Percentiles rank a stretch among this genome's conserved stretches.
Conservation (phyloP, 2,329 filamentous ascomycete genomes). For the Incumbomyces delicatus region DNA sequence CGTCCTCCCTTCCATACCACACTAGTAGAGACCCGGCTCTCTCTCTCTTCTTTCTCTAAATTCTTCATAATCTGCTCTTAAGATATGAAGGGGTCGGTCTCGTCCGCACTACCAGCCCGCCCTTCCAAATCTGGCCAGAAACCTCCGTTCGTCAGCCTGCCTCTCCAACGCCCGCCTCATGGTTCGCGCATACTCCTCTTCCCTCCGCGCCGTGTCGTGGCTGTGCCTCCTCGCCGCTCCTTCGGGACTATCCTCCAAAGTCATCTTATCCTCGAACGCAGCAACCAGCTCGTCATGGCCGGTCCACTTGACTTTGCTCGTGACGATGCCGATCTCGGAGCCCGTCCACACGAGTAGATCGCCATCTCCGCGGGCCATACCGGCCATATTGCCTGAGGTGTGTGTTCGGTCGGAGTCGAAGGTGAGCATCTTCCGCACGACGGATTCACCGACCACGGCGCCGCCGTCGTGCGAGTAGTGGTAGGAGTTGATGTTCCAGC, state of each 20-base stretch:
- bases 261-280: constrained; percentile 30
- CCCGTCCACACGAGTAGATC: constrained; percentile 82
- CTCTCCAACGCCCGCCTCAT: constrained; percentile 67
- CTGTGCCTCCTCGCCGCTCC: constrained; percentile 21
- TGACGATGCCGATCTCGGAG: constrained; percentile 61
- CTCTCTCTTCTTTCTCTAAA: no score
- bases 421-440: constrained; percentile 17
- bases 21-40: no score
- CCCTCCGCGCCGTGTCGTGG: constrained; percentile 32
- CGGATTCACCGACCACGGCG: constrained; percentile 10
- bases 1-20: no score
- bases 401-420: constrained; percentile 41
- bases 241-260: constrained; percentile 25
- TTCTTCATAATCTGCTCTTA: no score
- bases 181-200: constrained; percentile 53
- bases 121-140: constrained; percentile 58
- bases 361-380: constrained; percentile 55
- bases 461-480: constrained; percentile 9
- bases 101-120: constrained; percentile 11
- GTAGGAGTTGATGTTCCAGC: constrained; percentile 48
- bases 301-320: constrained; percentile 24
- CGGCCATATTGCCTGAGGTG: constrained; percentile 22
- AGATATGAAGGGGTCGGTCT: no score
- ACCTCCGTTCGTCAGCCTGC: constrained; percentile 70
- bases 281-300: constrained; percentile 28